phyloP scores from a whole-genome alignment of 305 asterid genomes.

The Lippia alba region DNA sequence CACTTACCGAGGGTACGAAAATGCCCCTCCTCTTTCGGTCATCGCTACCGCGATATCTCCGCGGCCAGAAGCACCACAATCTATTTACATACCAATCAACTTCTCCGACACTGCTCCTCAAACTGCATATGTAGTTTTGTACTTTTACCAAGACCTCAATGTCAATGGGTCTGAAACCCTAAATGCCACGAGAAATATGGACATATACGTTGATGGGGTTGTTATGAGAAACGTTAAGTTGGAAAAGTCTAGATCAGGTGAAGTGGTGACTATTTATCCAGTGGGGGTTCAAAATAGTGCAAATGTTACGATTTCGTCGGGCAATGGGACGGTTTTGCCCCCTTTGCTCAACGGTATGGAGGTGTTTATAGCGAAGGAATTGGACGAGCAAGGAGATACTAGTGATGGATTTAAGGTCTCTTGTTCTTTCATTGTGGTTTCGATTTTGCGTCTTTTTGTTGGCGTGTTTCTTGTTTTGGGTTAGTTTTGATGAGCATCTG shows the following conservation, averaged over 20 bases:
- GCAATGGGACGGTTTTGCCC: constrained; percentile 9
- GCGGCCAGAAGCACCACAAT: background rate
- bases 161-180: background rate
- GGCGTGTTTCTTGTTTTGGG: background rate
- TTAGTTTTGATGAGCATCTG: background rate
- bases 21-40: background rate
- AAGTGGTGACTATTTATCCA: constrained; percentile 14
- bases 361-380: background rate
- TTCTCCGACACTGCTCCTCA: constrained; percentile 8
- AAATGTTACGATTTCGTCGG: constrained; percentile 16
- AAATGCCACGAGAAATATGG: constrained; percentile 17
- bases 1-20: background rate
- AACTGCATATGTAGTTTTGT: constrained; percentile 6
- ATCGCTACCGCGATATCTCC: constrained; percentile 6
- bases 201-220: constrained; percentile 6
- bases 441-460: background rate
- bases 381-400: background rate
- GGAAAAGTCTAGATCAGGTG: background rate
- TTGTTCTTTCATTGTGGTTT: background rate
- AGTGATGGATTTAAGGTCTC: constrained; percentile 4
- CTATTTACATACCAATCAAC: background rate
- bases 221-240: background rate
- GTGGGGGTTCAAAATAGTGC: background rate
- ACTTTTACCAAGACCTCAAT: constrained; percentile 1
- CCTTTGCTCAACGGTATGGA: constrained; percentile 19